A percentile compares a stretch with the other conserved stretches of the same genome.
These are phyloP conservation scores for Globisporangium barbulae DNA, from an alignment of 352 stramenopile species.

Conservation along the genomic window DNA sequence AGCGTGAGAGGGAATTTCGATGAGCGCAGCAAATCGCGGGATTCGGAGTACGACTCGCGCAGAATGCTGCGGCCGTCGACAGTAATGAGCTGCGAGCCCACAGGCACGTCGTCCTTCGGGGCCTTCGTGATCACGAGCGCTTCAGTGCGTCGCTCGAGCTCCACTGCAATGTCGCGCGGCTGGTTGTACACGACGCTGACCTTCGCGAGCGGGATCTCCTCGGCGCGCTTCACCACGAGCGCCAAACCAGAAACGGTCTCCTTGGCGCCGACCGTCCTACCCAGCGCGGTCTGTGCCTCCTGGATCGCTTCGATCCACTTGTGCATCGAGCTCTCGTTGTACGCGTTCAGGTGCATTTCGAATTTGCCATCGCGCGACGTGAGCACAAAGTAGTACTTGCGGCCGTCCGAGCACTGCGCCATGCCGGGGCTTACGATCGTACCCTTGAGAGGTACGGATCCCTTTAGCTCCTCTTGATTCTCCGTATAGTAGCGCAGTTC, in stretches of 20 bases:
- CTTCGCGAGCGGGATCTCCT: constrained; percentile 74
- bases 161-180: constrained; percentile 62
- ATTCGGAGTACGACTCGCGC: constrained; percentile 52
- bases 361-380: constrained; percentile 79
- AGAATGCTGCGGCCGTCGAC: constrained; percentile 62
- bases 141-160: constrained; percentile 73
- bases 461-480: constrained; percentile 71
- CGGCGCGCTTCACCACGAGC: constrained; percentile 69
- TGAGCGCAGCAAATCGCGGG: constrained; percentile 46
- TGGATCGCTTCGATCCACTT: constrained; percentile 84
- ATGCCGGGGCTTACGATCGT: constrained; percentile 83
- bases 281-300: constrained; percentile 64
- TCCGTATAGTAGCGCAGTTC: constrained; percentile 84
- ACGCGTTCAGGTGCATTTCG: constrained; percentile 82
- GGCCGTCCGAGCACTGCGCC: constrained; percentile 74
- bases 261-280: constrained; percentile 35
- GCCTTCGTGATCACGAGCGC: constrained; percentile 65
- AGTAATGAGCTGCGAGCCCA: constrained; percentile 72
- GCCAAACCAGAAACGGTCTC: constrained; percentile 60
- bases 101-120: constrained; percentile 43
- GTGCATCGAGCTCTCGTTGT: constrained; percentile 83
- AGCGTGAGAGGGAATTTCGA: constrained; percentile 62
- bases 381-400: constrained; percentile 84
- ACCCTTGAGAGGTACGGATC: constrained; percentile 67
- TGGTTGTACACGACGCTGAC: constrained; percentile 57